Base-by-base conservation (phyloP, 2,329 filamentous ascomycete genomes). In the Trichoderma sp. region DNA sequence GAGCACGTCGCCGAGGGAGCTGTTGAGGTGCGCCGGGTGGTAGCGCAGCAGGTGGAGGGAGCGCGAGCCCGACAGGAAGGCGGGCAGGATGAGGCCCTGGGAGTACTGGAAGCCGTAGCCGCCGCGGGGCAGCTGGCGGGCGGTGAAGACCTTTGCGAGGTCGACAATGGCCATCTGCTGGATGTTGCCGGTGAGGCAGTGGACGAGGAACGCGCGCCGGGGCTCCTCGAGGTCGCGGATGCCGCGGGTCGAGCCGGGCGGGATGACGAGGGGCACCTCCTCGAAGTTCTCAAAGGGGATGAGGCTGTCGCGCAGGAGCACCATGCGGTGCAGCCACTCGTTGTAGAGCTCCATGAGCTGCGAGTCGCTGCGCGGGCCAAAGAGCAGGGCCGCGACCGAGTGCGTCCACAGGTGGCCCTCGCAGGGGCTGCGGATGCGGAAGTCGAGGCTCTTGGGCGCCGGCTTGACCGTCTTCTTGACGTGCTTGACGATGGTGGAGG, bases 51-150 rank as follows among this genome's bases (percentile, higher is more conserved):
- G 17, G 45, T n/a, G 45, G 3, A 48, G 45, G 45, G 45, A 48
- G 24, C 45, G 45, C 3, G 45, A 48, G 17, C 45, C 45, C 7
- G 45, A 48, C 45, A 48, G 24, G 45, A 48, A 48, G 17, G 45
- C 45, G 7, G 45, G 45, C n/a, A 48, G 45, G n/a, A 48, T 48
- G 45, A 48, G 45, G 45, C 45, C 45, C 24, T 48, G 45, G 24
- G 45, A 48, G 45, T 48, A 48, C 45, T 48, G 45, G 24, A 48
- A 48, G 45, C 45, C 45, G 24, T 48, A 48, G 45, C 45, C 45
- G 45, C 45, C 45, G n/a, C 45, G n/a, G n/a, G 45, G 45, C 3
- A 48, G 45, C 10, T 19, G 15, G 12, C 45, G 4, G n/a, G 45
- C 45, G 17, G 45, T 48, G 17, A 48, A 48, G 45, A 48, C 45